Base-by-base conservation (phyloP, 108 stramenopile species). In the Skeletonema potamos region DNA sequence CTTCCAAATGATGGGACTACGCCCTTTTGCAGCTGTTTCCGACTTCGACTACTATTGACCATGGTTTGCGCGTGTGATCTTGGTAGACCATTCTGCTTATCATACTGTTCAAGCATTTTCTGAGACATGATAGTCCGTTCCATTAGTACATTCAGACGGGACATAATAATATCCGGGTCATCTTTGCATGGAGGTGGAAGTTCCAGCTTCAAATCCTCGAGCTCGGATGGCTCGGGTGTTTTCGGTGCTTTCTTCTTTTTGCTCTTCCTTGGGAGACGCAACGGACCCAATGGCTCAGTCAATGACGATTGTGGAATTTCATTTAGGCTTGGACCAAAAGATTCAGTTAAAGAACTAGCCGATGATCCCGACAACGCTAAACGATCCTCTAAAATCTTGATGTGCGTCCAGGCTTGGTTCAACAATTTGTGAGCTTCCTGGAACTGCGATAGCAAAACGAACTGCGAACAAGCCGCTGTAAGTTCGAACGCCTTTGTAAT, bases 121-220 rank as follows among this genome's bases (percentile, higher is more conserved):
- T 74, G 73, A 36, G 73, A 66, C 8, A 27, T 30, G 29, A 66
- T 64, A n/a, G 73, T 74, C 15, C 65, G 27, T 43, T 74, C 65
- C 73, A 66, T 74, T 2, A 74, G 58, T 22, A 18, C 27, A 37
- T 74, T 58, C 2, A 74, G 65, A 5, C 73, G 48, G 15, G 56
- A 43, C 73, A 74, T 66, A 11, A 74, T 74, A n/a, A 74, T 56
- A 0, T 51, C 64, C 4, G 73, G 73, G 43, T 74, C 65, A 12
- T 17, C 34, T 11, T 34, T 39, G 39, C 63, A 48, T 60, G 46
- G 58, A 30, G 73, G 73, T 0, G 73, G 73, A 17, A 74, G 62
- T 26, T 74, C 73, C n/a, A n/a, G n/a, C n/a, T n/a, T n/a, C n/a
- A n/a, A n/a, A n/a, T n/a, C n/a, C 46, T 61, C 27, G 8, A 68